Evolutionary conservation across 169 alveolate species (phyloP).

Genomic region (Theileria sp.): DNA sequence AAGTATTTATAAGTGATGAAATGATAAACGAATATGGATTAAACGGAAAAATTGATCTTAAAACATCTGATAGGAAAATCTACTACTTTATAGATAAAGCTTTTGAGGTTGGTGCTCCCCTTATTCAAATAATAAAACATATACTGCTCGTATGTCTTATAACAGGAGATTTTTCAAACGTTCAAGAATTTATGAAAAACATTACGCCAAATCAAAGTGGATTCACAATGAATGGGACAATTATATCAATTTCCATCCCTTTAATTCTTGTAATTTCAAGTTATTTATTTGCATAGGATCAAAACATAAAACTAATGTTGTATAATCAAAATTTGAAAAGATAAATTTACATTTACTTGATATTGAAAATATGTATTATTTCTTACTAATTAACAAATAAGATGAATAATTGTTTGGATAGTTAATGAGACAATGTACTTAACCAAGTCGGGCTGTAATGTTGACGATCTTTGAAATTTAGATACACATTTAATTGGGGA

Average conservation of each 20-base stretch:
- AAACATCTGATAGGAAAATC: background rate
- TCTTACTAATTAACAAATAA: too few species aligned
- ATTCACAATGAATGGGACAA: background rate
- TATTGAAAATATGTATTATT: too few species aligned
- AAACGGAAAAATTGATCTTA: background rate
- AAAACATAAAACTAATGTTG: background rate
- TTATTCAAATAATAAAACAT: background rate
- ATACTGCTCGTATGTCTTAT: background rate
- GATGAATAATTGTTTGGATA: background rate
- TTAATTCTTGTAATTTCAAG: background rate
- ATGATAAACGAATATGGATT: background rate
- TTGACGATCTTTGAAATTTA: background rate
- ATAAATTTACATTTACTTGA: background rate
- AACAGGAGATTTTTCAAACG: background rate
- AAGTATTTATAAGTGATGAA: background rate
- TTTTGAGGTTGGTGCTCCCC: background rate
- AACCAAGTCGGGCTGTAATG: background rate
- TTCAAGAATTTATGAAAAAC: background rate
- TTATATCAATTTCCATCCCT: background rate
- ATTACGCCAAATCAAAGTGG: background rate
- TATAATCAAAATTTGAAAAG: too few species aligned
- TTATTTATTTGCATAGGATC: background rate
- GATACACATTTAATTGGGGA: background rate
- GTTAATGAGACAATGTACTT: background rate
- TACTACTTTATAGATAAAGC: background rate